These are phyloP conservation scores for Chaetomiaceae sp. DNA, from an alignment of 2,329 filamentous ascomycete genomes.

Conservation along the genomic window DNA sequence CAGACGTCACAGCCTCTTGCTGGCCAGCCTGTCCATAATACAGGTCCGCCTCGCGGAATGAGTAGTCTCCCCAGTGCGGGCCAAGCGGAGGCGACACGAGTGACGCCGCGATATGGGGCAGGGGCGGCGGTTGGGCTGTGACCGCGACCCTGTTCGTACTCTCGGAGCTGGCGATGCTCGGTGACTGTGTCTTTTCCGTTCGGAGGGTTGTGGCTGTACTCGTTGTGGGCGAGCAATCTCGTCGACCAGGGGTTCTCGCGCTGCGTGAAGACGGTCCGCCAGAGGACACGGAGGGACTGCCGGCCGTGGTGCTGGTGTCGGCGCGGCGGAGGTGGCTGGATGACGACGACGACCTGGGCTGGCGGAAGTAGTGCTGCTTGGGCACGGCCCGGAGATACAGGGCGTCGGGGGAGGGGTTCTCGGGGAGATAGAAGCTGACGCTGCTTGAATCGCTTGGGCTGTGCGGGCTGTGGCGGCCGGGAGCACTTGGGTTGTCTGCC, in stretches of 20 bases:
- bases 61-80: background rate
- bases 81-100: background rate
- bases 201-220: too few species aligned
- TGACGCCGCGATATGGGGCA: too few species aligned
- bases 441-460: background rate
- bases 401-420: background rate
- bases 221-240: too few species aligned
- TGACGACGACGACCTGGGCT: background rate
- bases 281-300: too few species aligned
- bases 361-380: background rate
- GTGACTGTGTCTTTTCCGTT: too few species aligned
- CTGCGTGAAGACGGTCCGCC: too few species aligned
- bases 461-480: background rate
- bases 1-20: background rate
- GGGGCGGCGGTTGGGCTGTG: background rate
- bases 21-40: background rate
- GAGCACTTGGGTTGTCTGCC: background rate
- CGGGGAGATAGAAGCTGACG: background rate
- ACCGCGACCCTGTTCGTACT: background rate
- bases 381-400: background rate
- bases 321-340: background rate
- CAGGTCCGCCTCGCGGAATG: constrained; percentile 3
- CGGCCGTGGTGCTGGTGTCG: too few species aligned
- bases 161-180: too few species aligned
- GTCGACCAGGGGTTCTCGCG: too few species aligned